Conservation (phyloP, 495 filamentous ascomycete species). For the Penicillium riverlandense region DNA sequence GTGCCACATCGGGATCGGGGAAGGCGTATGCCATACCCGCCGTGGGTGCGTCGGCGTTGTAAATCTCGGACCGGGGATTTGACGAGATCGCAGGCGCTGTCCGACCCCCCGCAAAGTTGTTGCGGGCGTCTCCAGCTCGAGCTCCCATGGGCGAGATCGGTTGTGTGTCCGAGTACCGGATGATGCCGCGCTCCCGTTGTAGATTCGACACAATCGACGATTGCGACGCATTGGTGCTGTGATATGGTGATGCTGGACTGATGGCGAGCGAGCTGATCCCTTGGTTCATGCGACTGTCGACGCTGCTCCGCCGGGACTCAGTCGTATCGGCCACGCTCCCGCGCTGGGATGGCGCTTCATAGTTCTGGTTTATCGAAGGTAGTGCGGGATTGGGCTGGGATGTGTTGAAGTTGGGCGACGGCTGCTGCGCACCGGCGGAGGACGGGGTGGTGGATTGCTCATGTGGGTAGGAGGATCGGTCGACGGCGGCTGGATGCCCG, state of each 20-base stretch:
- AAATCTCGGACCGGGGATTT: conserved; percentile 68
- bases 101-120: conserved; percentile 42
- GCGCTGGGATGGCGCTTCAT: conserved; percentile 38
- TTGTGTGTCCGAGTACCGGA: conserved; percentile 35
- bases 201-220: conserved; percentile 63
- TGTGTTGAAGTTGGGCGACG: conserved; percentile 36
- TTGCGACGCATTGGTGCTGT: conserved; percentile 70
- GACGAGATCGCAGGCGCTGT: conserved; percentile 72
- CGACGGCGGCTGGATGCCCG: conserved; percentile 27
- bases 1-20: conserved; percentile 62
- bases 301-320: conserved; percentile 65
- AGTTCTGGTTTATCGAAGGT: conserved; percentile 46
- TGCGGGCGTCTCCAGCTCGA: conserved; percentile 45
- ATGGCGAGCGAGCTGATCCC: conserved; percentile 63
- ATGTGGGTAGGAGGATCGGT: conserved; percentile 36
- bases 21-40: conserved; percentile 80
- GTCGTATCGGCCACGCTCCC: conserved; percentile 38
- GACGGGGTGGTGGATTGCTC: conserved; percentile 39
- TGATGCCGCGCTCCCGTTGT: conserved; percentile 47
- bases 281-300: conserved; percentile 71
- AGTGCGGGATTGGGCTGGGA: conserved; percentile 34
- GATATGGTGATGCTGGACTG: conserved; percentile 60
- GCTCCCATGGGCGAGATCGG: conserved; percentile 42
- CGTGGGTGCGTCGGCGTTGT: conserved; percentile 71
- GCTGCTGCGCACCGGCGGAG: conserved; percentile 36